Conservation (phyloP, 139 green algal species). For the Chlamydomonas sp. region DNA sequence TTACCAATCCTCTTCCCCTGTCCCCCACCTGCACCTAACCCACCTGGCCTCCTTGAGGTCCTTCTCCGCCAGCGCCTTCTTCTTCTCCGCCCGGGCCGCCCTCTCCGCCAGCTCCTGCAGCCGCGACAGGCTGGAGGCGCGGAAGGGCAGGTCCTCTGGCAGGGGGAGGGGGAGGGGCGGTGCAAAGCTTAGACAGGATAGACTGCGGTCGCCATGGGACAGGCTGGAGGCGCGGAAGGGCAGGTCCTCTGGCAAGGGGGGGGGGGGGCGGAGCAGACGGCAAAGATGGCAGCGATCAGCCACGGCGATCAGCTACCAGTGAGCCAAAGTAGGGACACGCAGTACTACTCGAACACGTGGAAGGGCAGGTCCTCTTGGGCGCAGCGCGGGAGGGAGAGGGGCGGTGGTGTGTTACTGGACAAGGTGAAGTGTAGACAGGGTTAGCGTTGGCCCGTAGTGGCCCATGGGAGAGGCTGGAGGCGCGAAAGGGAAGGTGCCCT, state of each 20-base stretch:
- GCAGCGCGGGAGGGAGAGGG: not conserved
- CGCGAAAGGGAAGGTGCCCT: constrained; percentile 38
- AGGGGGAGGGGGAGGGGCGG: not conserved
- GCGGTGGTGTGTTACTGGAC: not conserved
- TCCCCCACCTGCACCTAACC: not conserved
- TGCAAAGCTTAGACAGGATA: not conserved
- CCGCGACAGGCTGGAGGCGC: constrained; percentile 16
- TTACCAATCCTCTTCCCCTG: no score
- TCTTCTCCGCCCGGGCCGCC: constrained; percentile 35
- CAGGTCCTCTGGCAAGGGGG: constrained; percentile 27
- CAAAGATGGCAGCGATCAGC: no score
- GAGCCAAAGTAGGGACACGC: not conserved
- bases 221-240: constrained; percentile 31
- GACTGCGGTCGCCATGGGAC: not conserved
- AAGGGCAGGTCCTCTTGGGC: not conserved
- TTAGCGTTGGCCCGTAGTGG: no score
- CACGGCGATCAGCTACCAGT: not conserved
- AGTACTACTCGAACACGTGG: not conserved
- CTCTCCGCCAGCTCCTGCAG: constrained; percentile 45
- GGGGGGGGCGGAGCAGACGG: not conserved
- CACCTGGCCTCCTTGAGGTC: constrained; percentile 25
- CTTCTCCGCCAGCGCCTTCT: constrained; percentile 41
- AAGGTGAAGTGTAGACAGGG: not conserved
- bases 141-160: constrained; percentile 41
- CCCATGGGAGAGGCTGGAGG: constrained; percentile 3